Conservation (phyloP, 345 rosid genomes). For the Populus alba region DNA sequence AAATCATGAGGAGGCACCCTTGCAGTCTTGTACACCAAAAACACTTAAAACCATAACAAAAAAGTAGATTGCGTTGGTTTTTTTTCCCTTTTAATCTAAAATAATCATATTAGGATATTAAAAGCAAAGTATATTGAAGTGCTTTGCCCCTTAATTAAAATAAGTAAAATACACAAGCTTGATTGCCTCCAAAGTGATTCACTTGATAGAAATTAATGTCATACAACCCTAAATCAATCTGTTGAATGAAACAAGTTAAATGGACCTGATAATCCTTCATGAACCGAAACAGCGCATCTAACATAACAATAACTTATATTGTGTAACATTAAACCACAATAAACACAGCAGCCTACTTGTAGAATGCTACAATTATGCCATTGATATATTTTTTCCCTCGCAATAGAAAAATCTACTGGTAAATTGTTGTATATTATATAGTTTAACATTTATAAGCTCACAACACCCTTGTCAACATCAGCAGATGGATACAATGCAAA, state of each 20-base stretch:
- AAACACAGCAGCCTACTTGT: background rate
- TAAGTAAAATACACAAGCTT: background rate
- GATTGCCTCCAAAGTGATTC: background rate
- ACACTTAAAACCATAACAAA: background rate
- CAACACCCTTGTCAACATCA: background rate
- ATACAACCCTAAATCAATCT: background rate
- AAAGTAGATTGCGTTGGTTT: background rate
- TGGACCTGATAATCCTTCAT: background rate
- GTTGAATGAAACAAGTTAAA: background rate
- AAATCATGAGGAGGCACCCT: slow-evolving; percentile 4
- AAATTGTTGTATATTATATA: background rate
- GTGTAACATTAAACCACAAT: background rate
- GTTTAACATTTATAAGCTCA: background rate
- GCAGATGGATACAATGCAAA: background rate
- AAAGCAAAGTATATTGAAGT: background rate
- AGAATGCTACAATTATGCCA: background rate
- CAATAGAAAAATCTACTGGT: background rate
- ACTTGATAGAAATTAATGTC: background rate
- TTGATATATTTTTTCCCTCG: background rate
- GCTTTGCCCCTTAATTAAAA: background rate
- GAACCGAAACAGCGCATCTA: background rate
- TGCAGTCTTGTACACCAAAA: background rate
- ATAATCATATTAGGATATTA: background rate
- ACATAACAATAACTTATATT: background rate
- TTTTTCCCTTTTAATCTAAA: background rate